Conservation (phyloP, 179 eudicot species). For the Dionaea muscipula region DNA sequence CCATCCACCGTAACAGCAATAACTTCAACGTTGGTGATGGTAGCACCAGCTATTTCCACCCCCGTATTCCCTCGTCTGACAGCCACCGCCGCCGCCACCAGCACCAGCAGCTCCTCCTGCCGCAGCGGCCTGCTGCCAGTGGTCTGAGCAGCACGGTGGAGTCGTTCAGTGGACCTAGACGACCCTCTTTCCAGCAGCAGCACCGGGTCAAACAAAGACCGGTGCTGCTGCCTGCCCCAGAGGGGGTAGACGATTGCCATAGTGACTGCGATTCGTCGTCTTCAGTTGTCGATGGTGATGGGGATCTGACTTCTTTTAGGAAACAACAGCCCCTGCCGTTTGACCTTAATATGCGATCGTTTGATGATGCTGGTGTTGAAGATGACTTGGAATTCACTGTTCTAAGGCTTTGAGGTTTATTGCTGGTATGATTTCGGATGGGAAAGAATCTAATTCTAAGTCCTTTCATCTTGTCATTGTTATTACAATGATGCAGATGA, state of each 20-base stretch:
- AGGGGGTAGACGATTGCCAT: background rate
- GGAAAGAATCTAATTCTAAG: background rate
- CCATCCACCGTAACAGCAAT: background rate
- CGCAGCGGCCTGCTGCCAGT: constrained; percentile 10
- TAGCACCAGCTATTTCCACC: background rate
- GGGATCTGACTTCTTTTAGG: constrained; percentile 9
- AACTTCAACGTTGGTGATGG: constrained; percentile 2
- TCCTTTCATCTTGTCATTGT: background rate
- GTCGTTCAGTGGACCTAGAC: constrained; percentile 13
- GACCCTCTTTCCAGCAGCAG: background rate
- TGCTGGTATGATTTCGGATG: too few species aligned
- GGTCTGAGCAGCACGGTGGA: constrained; percentile 15
- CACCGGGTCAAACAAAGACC: background rate
- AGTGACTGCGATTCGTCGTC: constrained; percentile 15
- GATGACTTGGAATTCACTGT: constrained; percentile 15
- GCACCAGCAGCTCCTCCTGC: background rate
- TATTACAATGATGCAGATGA: background rate
- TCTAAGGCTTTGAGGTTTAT: constrained; percentile 3
- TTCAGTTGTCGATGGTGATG: constrained; percentile 9
- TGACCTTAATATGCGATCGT: constrained; percentile 9
- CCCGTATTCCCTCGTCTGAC: background rate
- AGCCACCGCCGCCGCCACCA: too few species aligned
- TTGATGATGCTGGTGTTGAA: background rate
- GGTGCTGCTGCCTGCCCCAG: background rate
- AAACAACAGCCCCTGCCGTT: constrained; percentile 7